A percentile compares a stretch with the other conserved stretches of the same genome.
phyloP scores from a whole-genome alignment of 2,329 filamentous ascomycete genomes.

The Aspergillus carbonarius region DNA sequence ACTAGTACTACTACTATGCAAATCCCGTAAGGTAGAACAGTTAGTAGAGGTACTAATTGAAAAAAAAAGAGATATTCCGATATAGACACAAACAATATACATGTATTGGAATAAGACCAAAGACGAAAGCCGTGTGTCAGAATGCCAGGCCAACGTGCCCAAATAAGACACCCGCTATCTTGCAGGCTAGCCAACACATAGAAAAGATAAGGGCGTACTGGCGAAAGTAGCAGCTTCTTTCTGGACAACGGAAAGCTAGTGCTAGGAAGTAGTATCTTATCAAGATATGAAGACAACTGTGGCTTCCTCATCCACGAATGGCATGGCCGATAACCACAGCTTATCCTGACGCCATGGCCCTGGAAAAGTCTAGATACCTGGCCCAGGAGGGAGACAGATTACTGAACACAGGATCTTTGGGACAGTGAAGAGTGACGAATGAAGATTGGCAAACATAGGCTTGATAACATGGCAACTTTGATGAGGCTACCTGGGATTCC shows the following conservation, averaged over 20 bases:
- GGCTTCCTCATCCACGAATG: background rate
- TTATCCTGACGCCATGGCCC: background rate
- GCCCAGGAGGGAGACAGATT: background rate
- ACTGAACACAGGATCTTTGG: background rate
- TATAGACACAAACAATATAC: conserved; percentile 4
- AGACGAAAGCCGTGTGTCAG: background rate
- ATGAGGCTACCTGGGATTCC: background rate
- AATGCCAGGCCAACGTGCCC: conserved; percentile 7
- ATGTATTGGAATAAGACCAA: background rate
- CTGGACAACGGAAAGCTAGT: background rate
- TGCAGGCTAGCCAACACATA: conserved; percentile 7
- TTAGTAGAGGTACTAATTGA: too few species aligned
- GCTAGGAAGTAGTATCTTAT: background rate
- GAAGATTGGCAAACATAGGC: background rate
- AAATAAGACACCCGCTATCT: conserved; percentile 9
- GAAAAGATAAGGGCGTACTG: conserved; percentile 6
- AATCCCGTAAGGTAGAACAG: too few species aligned
- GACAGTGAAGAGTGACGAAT: background rate
- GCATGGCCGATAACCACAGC: background rate
- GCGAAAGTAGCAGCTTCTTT: conserved; percentile 9
- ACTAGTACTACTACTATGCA: too few species aligned
- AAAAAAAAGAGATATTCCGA: background rate
- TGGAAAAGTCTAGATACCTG: background rate
- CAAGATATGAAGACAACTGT: background rate
- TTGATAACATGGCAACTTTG: background rate